These are phyloP conservation scores for Lithospermum erythrorhizon DNA, from an alignment of 257 asterid genomes.

Conservation along the genomic window DNA sequence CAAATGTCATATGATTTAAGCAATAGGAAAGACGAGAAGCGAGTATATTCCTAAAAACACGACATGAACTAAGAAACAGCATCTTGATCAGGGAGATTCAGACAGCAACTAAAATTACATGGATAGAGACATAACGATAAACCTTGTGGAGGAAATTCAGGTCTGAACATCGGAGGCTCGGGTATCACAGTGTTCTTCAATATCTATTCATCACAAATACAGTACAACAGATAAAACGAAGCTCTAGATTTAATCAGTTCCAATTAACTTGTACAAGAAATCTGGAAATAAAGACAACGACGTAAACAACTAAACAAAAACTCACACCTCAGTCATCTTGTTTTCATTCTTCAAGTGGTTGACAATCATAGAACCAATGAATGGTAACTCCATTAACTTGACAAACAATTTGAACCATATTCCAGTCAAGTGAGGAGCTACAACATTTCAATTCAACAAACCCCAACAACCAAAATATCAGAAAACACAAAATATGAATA, in stretches of 20 bases:
- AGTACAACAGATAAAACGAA: constrained; percentile 1
- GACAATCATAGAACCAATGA: constrained; percentile 47
- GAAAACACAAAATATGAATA: background rate
- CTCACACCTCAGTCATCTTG: constrained; percentile 47
- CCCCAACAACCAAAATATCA: background rate
- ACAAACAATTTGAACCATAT: constrained; percentile 47
- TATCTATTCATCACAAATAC: constrained; percentile 32
- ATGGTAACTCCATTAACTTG: constrained; percentile 49
- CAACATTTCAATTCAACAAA: constrained; percentile 10
- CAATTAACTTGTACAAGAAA: background rate
- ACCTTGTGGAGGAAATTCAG: constrained; percentile 97
- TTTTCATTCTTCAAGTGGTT: constrained; percentile 53
- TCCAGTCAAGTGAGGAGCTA: constrained; percentile 98
- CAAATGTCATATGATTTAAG: no score
- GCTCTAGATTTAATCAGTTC: background rate
- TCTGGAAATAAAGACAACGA: background rate
- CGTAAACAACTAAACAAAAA: no score
- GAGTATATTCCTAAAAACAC: background rate
- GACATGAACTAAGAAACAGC: background rate
- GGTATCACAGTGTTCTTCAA: constrained; percentile 84
- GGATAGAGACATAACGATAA: constrained; percentile 6
- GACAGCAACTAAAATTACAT: background rate
- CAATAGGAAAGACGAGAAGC: background rate
- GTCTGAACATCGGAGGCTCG: constrained; percentile 83
- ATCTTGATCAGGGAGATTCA: background rate